A percentile compares a stretch with the other conserved stretches of the same genome.
Conservation (phyloP, 2,329 filamentous ascomycete genomes). For the Colletotrichum plurivorum region DNA sequence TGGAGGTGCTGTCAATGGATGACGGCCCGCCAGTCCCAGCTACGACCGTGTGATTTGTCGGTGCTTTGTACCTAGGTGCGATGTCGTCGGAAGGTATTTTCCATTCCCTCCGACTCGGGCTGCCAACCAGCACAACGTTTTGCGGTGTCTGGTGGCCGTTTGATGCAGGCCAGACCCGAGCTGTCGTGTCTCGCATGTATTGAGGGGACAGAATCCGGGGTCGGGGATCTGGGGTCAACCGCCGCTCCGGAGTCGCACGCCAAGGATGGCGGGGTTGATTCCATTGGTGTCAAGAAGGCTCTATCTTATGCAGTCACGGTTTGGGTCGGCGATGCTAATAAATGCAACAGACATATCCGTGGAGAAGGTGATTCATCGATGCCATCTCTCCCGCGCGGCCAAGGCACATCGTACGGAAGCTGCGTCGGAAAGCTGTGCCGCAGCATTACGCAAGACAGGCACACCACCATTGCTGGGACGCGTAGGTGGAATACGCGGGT, state of each 20-base stretch:
- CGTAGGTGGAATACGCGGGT: conserved; percentile 6
- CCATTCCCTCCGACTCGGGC: too few species aligned
- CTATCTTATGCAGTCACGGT: neutral
- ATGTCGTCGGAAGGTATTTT: too few species aligned
- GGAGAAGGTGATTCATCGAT: neutral
- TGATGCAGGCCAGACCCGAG: conserved; percentile 3
- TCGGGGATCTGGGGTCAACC: neutral
- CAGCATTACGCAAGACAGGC: conserved; percentile 8
- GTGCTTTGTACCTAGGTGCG: too few species aligned
- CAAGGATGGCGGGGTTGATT: neutral
- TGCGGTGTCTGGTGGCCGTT: neutral
- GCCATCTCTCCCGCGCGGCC: conserved; percentile 10
- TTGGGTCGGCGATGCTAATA: neutral
- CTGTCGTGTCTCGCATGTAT: neutral
- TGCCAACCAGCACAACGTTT: too few species aligned
- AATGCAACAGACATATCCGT: too few species aligned
- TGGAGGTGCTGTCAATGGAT: neutral
- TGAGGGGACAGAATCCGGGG: neutral
- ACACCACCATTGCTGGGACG: neutral
- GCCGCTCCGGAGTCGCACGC: neutral
- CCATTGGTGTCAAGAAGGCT: neutral
- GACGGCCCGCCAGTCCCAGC: neutral
- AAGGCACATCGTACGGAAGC: neutral
- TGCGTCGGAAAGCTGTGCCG: conserved; percentile 14
- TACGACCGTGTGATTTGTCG: too few species aligned